Base-by-base conservation (phyloP, 805 yeast genomes). In the Spathaspora passalidarum region DNA sequence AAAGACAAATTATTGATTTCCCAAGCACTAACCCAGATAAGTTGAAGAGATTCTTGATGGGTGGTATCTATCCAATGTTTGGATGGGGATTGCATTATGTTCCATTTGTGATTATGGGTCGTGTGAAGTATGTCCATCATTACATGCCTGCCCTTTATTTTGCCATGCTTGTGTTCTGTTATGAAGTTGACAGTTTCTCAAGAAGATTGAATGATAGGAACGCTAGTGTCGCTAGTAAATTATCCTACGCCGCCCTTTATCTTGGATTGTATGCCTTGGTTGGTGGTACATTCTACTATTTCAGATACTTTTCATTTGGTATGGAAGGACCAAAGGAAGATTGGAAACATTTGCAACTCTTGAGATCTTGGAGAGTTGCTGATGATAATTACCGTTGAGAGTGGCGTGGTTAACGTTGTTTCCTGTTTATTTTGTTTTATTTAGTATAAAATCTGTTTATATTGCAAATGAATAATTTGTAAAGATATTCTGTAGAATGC, bases 81-180 rank as follows among this genome's bases (percentile, higher is more conserved):
- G 96, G 96, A 9, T 92, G 97, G 97, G 75, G 82, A 37, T 73
- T 89, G 57, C 97, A 92, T 67, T 92, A 75, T 66, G 61, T 87
- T 58, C 98, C 99, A 26, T 92, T 92, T 68, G 80, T 86, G 25
- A 68, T 89, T 49, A 92, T 92, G 99, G 90, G 95, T 10, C 86
- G 99, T 73, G 97, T 94, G 47, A 90, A 96, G 2, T 92, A 94
- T 63, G 94, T 92, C 26, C 99, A 92, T 68, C 99, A 92, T 65
- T 92, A 92, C 66, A 80, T 90, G 54, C 99, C 99, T 11, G 96
- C 98, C 1, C 76, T 91, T 52, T 92, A 87, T 69, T 92, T 92
- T 72, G 98, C 98, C 42, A 84, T 90, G 73, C 71, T 91, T 52
- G 84, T 88, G 23, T 75, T 81, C 54, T 81, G 80, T 46, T 86